Conservation (phyloP, 1,284 basidiomycete genomes). For the Naganishia albida region DNA sequence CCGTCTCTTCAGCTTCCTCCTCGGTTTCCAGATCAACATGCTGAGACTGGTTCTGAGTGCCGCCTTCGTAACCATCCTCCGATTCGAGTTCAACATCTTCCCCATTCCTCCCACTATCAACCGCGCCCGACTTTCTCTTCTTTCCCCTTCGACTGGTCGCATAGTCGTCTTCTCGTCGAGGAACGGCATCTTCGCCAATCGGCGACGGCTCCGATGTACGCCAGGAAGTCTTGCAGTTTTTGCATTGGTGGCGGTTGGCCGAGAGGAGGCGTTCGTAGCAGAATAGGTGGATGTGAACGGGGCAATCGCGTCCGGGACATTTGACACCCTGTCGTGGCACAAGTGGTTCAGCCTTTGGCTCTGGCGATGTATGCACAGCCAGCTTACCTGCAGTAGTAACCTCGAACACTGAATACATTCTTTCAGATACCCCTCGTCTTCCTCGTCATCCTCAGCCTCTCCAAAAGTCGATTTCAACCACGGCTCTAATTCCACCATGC, state of each 20-base stretch:
- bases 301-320: slow-evolving; percentile 41
- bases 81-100: slow-evolving; percentile 1
- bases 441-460: slow-evolving; percentile 31
- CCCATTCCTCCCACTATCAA: slow-evolving; percentile 32
- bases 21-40: slow-evolving; percentile 32
- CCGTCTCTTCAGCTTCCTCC: slow-evolving; percentile 33
- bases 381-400: slow-evolving; percentile 44
- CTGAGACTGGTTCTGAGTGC: slow-evolving; percentile 27
- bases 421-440: slow-evolving; percentile 43
- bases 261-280: slow-evolving; percentile 41
- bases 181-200: slow-evolving; percentile 47
- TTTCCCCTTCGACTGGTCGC: slow-evolving; percentile 30
- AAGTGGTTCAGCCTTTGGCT: too few species aligned
- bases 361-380: too few species aligned
- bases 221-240: slow-evolving; percentile 38
- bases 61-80: slow-evolving; percentile 33
- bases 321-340: slow-evolving; percentile 41
- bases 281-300: slow-evolving; percentile 44
- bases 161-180: slow-evolving; percentile 41
- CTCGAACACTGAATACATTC: slow-evolving; percentile 44
- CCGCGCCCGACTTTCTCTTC: slow-evolving; percentile 32
- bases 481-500: slow-evolving; percentile 45
- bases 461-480: slow-evolving; percentile 40
- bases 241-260: slow-evolving; percentile 38
- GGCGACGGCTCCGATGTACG: slow-evolving; percentile 32